phyloP scores from a whole-genome alignment of 495 filamentous ascomycete species.

The Xylaria flabelliformis region DNA sequence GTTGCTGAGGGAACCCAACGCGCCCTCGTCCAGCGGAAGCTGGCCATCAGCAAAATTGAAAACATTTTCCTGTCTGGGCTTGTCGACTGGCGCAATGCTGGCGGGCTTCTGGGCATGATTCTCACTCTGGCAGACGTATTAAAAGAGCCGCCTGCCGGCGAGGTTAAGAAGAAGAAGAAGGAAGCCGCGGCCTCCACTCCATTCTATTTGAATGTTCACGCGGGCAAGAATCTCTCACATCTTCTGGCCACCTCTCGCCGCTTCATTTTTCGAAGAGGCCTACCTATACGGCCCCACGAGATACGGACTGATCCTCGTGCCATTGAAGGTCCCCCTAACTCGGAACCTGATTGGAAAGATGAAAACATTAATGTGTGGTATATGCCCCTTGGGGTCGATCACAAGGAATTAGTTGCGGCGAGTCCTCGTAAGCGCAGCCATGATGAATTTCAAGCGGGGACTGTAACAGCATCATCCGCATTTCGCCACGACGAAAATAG shows the following conservation, averaged over 20 bases:
- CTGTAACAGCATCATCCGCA: not conserved
- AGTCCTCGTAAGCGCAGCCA: conserved; percentile 64
- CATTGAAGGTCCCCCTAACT: conserved; percentile 20
- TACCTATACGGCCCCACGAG: conserved; percentile 74
- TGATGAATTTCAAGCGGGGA: conserved; percentile 56
- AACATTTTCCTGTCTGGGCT: conserved; percentile 83
- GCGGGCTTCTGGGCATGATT: conserved; percentile 84
- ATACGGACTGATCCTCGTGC: conserved; percentile 53
- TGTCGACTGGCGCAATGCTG: conserved; percentile 74
- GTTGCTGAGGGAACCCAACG: conserved; percentile 85
- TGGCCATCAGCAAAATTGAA: conserved; percentile 63
- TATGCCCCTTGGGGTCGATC: conserved; percentile 61
- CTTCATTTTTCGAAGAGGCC: conserved; percentile 86
- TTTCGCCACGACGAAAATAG: conserved; percentile 46
- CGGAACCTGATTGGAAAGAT: conserved; percentile 73
- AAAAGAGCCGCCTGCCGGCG: conserved; percentile 25
- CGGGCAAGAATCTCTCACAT: conserved; percentile 77
- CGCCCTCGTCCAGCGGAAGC: conserved; percentile 68
- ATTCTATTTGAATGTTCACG: conserved; percentile 70
- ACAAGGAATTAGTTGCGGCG: conserved; percentile 33
- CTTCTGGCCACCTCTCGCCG: conserved; percentile 78
- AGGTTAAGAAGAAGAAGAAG: conserved; percentile 40
- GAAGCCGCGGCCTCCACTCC: conserved; percentile 24
- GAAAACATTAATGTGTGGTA: conserved; percentile 82
- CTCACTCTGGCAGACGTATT: conserved; percentile 76